A percentile compares a stretch with the other conserved stretches of the same genome.
phyloP scores from a whole-genome alignment of 1,139 yeast species.

The Diutina rugosa region DNA sequence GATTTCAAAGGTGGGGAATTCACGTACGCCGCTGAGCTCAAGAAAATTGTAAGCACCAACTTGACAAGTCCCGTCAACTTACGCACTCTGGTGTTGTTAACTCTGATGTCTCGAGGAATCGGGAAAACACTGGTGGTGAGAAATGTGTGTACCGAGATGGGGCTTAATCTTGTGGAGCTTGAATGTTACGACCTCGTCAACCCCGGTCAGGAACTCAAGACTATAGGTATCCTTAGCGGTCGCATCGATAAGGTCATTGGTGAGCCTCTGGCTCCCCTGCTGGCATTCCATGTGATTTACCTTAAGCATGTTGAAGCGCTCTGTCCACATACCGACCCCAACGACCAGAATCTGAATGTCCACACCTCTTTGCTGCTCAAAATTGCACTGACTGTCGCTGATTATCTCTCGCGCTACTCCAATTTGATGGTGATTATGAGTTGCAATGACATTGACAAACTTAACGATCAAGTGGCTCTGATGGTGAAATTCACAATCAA shows the following conservation, averaged over 20 bases:
- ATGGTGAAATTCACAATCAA: constrained; percentile 67
- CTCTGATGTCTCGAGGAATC: constrained; percentile 60
- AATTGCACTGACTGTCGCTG: constrained; percentile 44
- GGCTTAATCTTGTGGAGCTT: constrained; percentile 55
- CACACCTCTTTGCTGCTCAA: constrained; percentile 48
- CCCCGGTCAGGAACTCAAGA: constrained; percentile 65
- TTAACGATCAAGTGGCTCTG: constrained; percentile 57
- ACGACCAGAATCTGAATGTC: constrained; percentile 43
- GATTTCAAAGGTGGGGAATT: constrained; percentile 22
- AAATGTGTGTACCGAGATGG: constrained; percentile 43
- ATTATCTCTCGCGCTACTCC: constrained; percentile 26
- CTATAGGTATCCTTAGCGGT: constrained; percentile 68
- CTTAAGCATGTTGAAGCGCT: constrained; percentile 67
- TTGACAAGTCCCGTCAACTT: constrained; percentile 15
- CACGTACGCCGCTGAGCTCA: constrained; percentile 38
- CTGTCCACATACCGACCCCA: constrained; percentile 52
- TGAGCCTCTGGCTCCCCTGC: constrained; percentile 5
- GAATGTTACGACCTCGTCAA: constrained; percentile 55
- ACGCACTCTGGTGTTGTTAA: constrained; percentile 52
- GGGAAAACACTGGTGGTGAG: constrained; percentile 64
- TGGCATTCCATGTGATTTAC: constrained; percentile 27
- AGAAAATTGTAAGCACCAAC: constrained; percentile 24
- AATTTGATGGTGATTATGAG: constrained; percentile 53
- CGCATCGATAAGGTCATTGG: constrained; percentile 42
- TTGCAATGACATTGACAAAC: constrained; percentile 55